These are phyloP conservation scores for Epichloe sylvatica DNA, from an alignment of 2,329 filamentous ascomycete genomes.

Conservation along the genomic window DNA sequence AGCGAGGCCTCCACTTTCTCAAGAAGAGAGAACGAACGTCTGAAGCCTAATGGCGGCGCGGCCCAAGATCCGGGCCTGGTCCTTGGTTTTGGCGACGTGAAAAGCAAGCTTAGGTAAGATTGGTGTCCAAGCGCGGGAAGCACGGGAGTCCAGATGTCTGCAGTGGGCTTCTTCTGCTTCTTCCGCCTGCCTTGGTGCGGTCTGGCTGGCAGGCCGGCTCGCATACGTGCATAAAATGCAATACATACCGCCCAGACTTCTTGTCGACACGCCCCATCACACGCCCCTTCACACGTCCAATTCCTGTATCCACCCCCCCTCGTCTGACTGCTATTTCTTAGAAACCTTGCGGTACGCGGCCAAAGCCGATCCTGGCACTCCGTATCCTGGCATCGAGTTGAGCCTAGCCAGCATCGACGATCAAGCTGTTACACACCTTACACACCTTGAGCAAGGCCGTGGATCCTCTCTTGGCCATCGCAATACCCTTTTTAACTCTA, in stretches of 20 bases:
- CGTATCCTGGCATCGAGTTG: neutral
- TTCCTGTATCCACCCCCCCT: neutral
- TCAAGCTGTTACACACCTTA: slow-evolving; percentile 3
- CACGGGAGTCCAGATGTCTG: too few relatives aligned
- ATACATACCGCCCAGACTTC: neutral
- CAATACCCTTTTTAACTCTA: slow-evolving; percentile 3
- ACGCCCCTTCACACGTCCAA: neutral
- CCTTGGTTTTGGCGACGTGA: neutral
- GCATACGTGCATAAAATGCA: slow-evolving; percentile 4
- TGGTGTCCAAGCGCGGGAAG: neutral
- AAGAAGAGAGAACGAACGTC: too few relatives aligned
- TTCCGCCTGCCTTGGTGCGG: neutral
- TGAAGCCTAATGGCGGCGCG: neutral
- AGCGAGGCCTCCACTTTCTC: neutral
- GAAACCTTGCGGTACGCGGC: slow-evolving; percentile 5
- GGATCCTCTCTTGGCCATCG: slow-evolving; percentile 3
- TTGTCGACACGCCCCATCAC: neutral
- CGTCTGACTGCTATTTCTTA: slow-evolving; percentile 2
- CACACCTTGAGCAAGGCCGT: slow-evolving; percentile 2
- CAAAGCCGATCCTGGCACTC: slow-evolving; percentile 7
- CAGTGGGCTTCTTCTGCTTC: too few relatives aligned
- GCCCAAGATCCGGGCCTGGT: neutral
- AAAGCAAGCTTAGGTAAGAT: neutral
- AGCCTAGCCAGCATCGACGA: slow-evolving; percentile 6
- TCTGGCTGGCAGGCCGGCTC: neutral